Evolutionary conservation across 805 yeast species (phyloP), one percentile per base, ranked within the genome.

Genomic region (Isabelozyma pseudorhagii): DNA sequence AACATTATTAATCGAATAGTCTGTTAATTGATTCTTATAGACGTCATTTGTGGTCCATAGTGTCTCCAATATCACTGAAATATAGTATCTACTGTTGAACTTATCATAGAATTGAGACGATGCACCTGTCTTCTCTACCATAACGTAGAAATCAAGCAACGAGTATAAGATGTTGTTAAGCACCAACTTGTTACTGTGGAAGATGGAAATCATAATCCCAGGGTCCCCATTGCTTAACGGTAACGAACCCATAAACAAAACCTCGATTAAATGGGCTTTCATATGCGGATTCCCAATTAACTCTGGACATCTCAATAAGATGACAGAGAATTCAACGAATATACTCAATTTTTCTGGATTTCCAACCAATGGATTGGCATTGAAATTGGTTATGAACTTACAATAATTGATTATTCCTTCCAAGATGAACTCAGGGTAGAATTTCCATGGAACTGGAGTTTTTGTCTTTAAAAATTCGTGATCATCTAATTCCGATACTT

Each of bases 101-200:
- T 94, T 94, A 67, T 94, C 99, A 66, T 93, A 93, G 63, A 93
- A 94, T 68, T 94, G 98, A 0, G 96, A 84, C 7, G 93, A 85
- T 1, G 97, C 87, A 8, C 99, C 99, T 0, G 99, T 94, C 61
- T 89, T 91, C 66, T 94, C 99, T 46, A 93, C 92, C 77, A 89
- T 89, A 36, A 94, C 96, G 66, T 93, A 94, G 53, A 91, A 87
- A 59, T 90, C 96, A 68, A 94, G 78, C 49, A 94, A 75, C 0
- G 97, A 87, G 60, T 89, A 91, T 50, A 94, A 72, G 54, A 94
- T 64, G 63, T 91, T 83, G 38, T 83, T 74, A 29, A 72, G 69
- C 2, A 90, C 85, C 18, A 86, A 59, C 47, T 79, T 77, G 58
- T 90, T 84, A 9, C 82, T 71, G 57, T 79, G 83, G 66, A 90